Conservation (phyloP, 148 eudicot genomes). For the Polygonum maritimum region DNA sequence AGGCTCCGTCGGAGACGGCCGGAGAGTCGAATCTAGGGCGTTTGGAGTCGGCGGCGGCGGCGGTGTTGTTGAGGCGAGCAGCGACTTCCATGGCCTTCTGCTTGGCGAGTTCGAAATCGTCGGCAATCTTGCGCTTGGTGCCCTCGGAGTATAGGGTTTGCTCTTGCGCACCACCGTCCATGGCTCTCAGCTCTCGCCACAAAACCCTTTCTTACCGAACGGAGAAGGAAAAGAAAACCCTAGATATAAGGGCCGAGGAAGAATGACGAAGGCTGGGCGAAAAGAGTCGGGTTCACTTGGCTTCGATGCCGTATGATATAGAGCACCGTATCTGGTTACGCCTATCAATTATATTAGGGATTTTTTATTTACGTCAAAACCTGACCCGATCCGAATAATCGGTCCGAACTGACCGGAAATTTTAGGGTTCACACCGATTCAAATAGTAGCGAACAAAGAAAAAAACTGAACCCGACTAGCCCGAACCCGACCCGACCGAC, state of each 20-base stretch:
- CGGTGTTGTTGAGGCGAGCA: slow-evolving; percentile 24
- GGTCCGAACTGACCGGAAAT: too few relatives aligned
- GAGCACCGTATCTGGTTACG: neutral
- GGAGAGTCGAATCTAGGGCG: slow-evolving; percentile 22
- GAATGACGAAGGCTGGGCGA: neutral
- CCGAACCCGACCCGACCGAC: too few relatives aligned
- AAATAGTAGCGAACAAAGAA: too few relatives aligned
- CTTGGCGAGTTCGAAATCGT: slow-evolving; percentile 30
- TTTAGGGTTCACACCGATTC: too few relatives aligned
- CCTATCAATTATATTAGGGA: neutral
- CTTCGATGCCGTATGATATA: neutral
- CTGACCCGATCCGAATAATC: too few relatives aligned
- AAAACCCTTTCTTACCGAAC: neutral
- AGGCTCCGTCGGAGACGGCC: neutral
- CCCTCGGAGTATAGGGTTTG: slow-evolving; percentile 8
- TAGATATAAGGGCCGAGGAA: slow-evolving; percentile 4
- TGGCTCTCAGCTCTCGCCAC: neutral
- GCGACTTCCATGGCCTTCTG: slow-evolving; percentile 36
- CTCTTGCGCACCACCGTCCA: slow-evolving; percentile 12
- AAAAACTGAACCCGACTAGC: too few relatives aligned
- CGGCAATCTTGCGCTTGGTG: slow-evolving; percentile 36
- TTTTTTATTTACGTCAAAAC: too few relatives aligned
- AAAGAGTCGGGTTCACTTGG: neutral
- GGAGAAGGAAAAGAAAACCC: neutral
- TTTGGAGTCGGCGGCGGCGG: slow-evolving; percentile 22